A percentile compares a stretch with the other conserved stretches of the same genome.
phyloP scores from a whole-genome alignment of 2,329 filamentous ascomycete genomes.

The Parafenestella ontariensis region DNA sequence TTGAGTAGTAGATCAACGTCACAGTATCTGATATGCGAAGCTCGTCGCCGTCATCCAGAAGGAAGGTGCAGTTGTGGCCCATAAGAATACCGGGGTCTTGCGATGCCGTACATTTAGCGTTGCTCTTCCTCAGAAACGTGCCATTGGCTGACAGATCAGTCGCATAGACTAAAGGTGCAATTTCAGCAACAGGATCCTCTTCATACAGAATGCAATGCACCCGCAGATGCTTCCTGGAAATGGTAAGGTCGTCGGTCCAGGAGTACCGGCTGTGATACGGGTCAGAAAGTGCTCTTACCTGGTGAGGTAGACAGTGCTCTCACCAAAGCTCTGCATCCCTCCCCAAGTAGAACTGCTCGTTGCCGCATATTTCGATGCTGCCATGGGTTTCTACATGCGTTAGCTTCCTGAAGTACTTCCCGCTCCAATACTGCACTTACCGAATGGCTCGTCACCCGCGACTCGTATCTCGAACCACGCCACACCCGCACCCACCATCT shows the following conservation, averaged over 20 bases:
- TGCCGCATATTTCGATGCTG: slow-evolving; percentile 41
- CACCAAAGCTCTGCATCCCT: slow-evolving; percentile 44
- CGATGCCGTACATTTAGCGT: slow-evolving; percentile 26
- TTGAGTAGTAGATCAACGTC: slow-evolving; percentile 36
- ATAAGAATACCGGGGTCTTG: slow-evolving; percentile 39
- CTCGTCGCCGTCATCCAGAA: slow-evolving; percentile 54
- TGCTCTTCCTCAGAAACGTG: slow-evolving; percentile 45
- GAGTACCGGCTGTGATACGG: slow-evolving; percentile 31
- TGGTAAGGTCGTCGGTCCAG: slow-evolving; percentile 41
- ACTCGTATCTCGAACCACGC: slow-evolving; percentile 37
- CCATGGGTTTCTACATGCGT: slow-evolving; percentile 32
- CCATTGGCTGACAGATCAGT: slow-evolving; percentile 56
- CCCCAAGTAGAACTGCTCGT: slow-evolving; percentile 47
- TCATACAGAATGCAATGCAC: slow-evolving; percentile 58
- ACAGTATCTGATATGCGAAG: slow-evolving; percentile 44
- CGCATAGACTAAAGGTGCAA: slow-evolving; percentile 57
- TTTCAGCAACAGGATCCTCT: slow-evolving; percentile 38
- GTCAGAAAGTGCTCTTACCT: slow-evolving; percentile 24
- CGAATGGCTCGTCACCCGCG: slow-evolving; percentile 16
- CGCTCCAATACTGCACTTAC: slow-evolving; percentile 18
- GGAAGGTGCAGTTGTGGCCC: slow-evolving; percentile 45
- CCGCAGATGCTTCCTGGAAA: slow-evolving; percentile 56
- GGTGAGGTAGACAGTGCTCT: slow-evolving; percentile 13
- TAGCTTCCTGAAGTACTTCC: slow-evolving; percentile 15
- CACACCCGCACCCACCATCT: slow-evolving; percentile 36